Percentiles rank a stretch among this genome's conserved stretches.
Evolutionary conservation across 768 basidiomycete species (phyloP).

Genomic region (Mycena latifolia): DNA sequence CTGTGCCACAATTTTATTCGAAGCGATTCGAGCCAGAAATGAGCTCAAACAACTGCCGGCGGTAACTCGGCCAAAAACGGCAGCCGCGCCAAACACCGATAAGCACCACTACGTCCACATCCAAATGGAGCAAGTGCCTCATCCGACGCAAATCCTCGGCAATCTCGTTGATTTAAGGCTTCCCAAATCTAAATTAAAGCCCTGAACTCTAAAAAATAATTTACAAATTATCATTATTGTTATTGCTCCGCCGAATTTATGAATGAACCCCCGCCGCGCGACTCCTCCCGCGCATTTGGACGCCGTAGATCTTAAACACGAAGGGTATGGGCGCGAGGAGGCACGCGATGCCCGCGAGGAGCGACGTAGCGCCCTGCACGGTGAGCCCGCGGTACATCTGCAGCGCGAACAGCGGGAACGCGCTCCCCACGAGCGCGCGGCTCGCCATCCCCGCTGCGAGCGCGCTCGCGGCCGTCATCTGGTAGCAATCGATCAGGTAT

Average conservation of each 20-base stretch:
- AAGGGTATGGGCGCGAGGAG: slow-evolving; percentile 35
- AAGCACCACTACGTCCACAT: neutral
- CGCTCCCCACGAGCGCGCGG: slow-evolving; percentile 33
- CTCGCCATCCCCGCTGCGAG: slow-evolving; percentile 32
- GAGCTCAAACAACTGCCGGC: no score
- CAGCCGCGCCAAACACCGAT: neutral
- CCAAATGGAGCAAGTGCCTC: neutral
- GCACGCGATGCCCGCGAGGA: slow-evolving; percentile 27
- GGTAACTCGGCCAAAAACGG: no score
- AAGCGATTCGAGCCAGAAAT: no score
- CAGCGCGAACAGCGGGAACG: slow-evolving; percentile 31
- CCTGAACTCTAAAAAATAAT: no score
- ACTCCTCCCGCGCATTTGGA: slow-evolving; percentile 19
- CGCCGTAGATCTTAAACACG: slow-evolving; percentile 23
- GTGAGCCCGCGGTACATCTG: slow-evolving; percentile 32
- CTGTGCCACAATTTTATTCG: no score
- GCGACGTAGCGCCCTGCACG: slow-evolving; percentile 31
- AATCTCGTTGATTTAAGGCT: no score
- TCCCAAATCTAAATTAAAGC: no score
- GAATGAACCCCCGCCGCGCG: no score
- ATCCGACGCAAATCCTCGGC: no score
- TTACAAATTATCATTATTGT: no score
- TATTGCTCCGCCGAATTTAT: no score
- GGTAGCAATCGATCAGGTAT: slow-evolving; percentile 33
- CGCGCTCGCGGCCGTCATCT: slow-evolving; percentile 31